Evolutionary conservation across 768 basidiomycete genomes (phyloP), one percentile per base, ranked within the genome.

Genomic region (Inosperma sp.): DNA sequence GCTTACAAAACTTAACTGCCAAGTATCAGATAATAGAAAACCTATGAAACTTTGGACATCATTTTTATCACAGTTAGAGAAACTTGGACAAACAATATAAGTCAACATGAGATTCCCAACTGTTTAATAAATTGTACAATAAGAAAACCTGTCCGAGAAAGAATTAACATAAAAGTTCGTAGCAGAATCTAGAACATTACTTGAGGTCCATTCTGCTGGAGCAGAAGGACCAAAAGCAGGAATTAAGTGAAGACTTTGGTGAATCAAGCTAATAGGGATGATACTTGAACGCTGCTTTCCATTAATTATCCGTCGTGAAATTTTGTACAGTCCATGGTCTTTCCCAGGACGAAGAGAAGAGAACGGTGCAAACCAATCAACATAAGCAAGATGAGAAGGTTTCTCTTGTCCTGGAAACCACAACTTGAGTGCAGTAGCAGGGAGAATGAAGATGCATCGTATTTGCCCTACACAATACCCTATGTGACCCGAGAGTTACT

Each of bases 131-230:
- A 22, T n/a, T 14, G n/a, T 54, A 19, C 30, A 31, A 47, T 68
- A 70, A 10, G 52, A 42, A 55, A 66, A 64, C 40, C 59, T 34
- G 51, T 69, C 65, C 19, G 55, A 53, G 31, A 63, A 68, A 0
- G 58, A 42, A 52, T 62, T 70, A 0, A 68, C 54, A 56, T 51
- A 71, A 46, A 72, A 73, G 1, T 22, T 45, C 6, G 39, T 37
- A 31, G 58, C 59, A 4, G 34, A 4, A 5, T n/a, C n/a, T n/a
- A n/a, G n/a, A n/a, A n/a, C n/a, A n/a, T n/a, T n/a, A n/a, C 60
- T 62, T 25, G 57, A 59, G 2, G 59, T 58, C 71, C 71, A 72
- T 5, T 59, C 54, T 0, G 46, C 22, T n/a, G 66, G 66, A 2
- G 56, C 66, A 1, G 39, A 30, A 4, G 53, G 51, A 4, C 68